Evolutionary conservation across 352 stramenopile genomes (phyloP), one percentile per base, ranked within the genome.

Genomic region (Phytophthora tentaculata): DNA sequence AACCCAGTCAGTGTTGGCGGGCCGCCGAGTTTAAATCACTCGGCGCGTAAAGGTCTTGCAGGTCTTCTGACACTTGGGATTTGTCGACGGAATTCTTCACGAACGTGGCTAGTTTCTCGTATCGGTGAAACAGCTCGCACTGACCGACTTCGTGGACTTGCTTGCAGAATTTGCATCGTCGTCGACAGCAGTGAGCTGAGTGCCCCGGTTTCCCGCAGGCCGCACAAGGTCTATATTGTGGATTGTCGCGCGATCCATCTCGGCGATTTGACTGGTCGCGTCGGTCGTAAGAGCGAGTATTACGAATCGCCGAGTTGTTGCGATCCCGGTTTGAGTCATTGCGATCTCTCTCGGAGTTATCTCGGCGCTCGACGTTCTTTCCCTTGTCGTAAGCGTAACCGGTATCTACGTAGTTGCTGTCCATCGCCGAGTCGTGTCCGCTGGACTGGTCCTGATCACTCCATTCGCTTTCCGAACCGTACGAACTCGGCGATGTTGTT

Each of bases 1-100:
- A 63, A 55, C 44, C 44, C 56, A 56, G 56, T 55, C 29, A 55
- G n/a, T 37, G 44, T 63, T 63, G 44, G 44, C 44, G 56, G 28
- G 56, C 56, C 29, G 22, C 44, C 28, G 54, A 53, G 41, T 53
- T 61, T 61, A 61, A 61, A 61, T 61, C 54, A 20, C 39, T 53
- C 41, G 54, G 54, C 23, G 5, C 12, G 19, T 52, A 32, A 20
- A 60, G n/a, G 37, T 60, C 37, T 37, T 51, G 53, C 5, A 60
- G 16, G 3, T 60, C 53, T 23, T 32, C 54, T 14, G 54, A 41
- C 2, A 61, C 24, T 13, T 35, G 24, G 8, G 54, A 61, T 14
- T 61, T 61, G 54, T 61, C 24, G 9, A 61, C 54, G 1, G 16
- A 14, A 1, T 24, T 29, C 2, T 28, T 24, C 7, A 61, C 24